These are phyloP conservation scores for Solanum tarijense DNA, from an alignment of 257 asterid species.

Conservation along the genomic window DNA sequence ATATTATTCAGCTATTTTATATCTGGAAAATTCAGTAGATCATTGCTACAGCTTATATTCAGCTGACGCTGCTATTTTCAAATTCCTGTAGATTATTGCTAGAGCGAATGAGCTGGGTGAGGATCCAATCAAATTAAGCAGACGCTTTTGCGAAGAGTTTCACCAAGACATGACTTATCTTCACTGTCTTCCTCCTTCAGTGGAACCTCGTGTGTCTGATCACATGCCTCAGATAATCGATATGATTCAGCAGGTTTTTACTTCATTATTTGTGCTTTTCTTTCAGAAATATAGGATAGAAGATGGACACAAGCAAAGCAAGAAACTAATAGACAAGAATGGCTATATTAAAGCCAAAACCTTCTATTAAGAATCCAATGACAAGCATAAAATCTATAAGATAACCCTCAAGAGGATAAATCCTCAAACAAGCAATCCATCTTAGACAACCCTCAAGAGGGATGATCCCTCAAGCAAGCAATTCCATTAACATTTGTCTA, in stretches of 20 bases:
- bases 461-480: neutral
- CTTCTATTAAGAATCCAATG: neutral
- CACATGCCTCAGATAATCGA: conserved; percentile 74
- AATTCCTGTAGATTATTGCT: conserved; percentile 77
- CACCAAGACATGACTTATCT: conserved; percentile 69
- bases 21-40: conserved; percentile 38
- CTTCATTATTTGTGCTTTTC: neutral
- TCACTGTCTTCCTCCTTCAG: conserved; percentile 80
- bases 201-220: conserved; percentile 94
- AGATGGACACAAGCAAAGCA: neutral
- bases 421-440: neutral
- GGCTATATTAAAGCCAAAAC: neutral
- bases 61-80: conserved; percentile 54
- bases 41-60: neutral
- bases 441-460: neutral
- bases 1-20: conserved; percentile 4
- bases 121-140: conserved; percentile 76
- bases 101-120: conserved; percentile 82
- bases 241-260: conserved; percentile 72
- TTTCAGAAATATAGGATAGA: neutral
- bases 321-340: neutral
- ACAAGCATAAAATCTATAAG: neutral
- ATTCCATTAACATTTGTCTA: neutral
- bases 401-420: neutral
- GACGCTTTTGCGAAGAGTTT: conserved; percentile 82